Percentiles rank a stretch among this genome's conserved stretches.
Evolutionary conservation across 805 yeast species (phyloP).

Genomic region (Komagataella mondaviorum): DNA sequence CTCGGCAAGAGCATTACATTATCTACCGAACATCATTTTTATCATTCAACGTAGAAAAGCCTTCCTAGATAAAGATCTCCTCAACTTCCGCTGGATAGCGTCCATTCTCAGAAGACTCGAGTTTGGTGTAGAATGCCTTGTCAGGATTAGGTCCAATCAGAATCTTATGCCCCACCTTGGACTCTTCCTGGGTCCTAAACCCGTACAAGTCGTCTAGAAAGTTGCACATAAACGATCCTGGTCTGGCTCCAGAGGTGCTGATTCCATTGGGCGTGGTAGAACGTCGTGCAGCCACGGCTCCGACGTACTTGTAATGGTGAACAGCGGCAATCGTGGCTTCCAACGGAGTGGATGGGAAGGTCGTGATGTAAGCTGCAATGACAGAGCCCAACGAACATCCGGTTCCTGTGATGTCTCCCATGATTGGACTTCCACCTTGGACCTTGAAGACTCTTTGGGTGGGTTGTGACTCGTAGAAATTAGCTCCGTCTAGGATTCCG

Average conservation of each 20-base stretch:
- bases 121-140: neutral
- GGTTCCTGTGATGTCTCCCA: conserved; percentile 66
- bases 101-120: neutral
- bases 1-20: neutral
- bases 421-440: conserved; percentile 44
- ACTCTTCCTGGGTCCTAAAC: neutral
- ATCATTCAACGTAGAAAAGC: neutral
- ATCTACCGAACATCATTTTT: neutral
- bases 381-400: conserved; percentile 77
- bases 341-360: conserved; percentile 23
- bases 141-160: neutral
- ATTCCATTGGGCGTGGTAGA: conserved; percentile 6
- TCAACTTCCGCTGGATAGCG: neutral
- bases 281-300: conserved; percentile 31
- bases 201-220: conserved; percentile 28
- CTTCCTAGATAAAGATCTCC: neutral
- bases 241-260: conserved; percentile 10
- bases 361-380: conserved; percentile 45
- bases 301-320: conserved; percentile 45
- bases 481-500: conserved; percentile 19
- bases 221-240: conserved; percentile 36
- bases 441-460: conserved; percentile 19
- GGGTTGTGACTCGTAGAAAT: conserved; percentile 6
- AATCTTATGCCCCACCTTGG: neutral
- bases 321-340: conserved; percentile 44